phyloP scores from a whole-genome alignment of 2,329 filamentous ascomycete genomes.

The Fusarium goolgardi region DNA sequence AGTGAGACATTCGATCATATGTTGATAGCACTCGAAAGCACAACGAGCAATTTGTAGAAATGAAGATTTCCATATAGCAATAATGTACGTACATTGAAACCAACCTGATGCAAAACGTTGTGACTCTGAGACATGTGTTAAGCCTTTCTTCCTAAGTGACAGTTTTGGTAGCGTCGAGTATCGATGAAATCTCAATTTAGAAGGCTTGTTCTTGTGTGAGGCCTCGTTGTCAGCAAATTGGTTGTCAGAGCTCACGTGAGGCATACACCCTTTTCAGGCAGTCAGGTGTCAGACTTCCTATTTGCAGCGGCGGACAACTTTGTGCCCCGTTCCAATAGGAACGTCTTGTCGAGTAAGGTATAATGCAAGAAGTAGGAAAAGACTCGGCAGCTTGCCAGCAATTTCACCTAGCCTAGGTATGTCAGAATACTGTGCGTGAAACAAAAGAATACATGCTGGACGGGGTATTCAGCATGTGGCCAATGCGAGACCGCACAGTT shows the following conservation, averaged over 20 bases:
- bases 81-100: background rate
- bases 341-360: conserved; percentile 12
- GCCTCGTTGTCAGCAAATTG: conserved; percentile 42
- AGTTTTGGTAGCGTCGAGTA: background rate
- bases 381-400: conserved; percentile 33
- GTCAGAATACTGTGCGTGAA: conserved; percentile 23
- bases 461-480: conserved; percentile 10
- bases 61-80: background rate
- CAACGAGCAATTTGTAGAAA: background rate
- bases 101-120: background rate
- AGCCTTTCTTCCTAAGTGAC: background rate
- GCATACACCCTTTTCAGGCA: conserved; percentile 23
- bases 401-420: conserved; percentile 24
- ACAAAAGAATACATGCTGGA: conserved; percentile 17
- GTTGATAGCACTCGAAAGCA: conserved; percentile 7
- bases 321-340: conserved; percentile 31
- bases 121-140: background rate
- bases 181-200: background rate
- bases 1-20: conserved; percentile 20
- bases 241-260: conserved; percentile 42
- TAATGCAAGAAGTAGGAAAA: conserved; percentile 34
- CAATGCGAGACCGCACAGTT: conserved; percentile 36
- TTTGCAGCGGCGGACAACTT: conserved; percentile 33
- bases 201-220: conserved; percentile 17
- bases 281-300: conserved; percentile 19